phyloP scores from a whole-genome alignment of 345 rosid species.

The Gossypium sturtianum region DNA sequence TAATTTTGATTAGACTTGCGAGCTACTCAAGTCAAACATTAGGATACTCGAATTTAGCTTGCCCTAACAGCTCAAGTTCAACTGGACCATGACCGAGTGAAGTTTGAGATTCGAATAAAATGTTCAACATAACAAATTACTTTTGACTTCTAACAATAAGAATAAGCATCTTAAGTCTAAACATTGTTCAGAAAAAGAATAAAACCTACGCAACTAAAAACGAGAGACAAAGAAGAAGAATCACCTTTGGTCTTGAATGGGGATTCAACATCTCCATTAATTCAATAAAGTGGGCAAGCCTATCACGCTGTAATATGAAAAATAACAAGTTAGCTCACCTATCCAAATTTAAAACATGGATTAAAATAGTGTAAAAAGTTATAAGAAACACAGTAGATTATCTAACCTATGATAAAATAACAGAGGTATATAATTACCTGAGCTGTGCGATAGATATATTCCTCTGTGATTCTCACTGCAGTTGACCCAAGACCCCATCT shows the following conservation, averaged over 20 bases:
- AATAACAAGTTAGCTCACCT: constrained; percentile 19
- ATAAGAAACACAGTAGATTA: background rate
- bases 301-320: constrained; percentile 47
- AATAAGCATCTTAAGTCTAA: background rate
- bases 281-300: constrained; percentile 80
- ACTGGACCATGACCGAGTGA: background rate
- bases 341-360: background rate
- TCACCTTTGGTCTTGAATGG: constrained; percentile 71
- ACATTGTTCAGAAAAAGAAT: background rate
- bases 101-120: background rate
- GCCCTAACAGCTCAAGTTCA: background rate
- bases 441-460: constrained; percentile 66
- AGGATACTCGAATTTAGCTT: background rate
- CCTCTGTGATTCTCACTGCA: constrained; percentile 82
- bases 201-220: background rate
- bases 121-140: background rate
- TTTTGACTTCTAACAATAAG: background rate
- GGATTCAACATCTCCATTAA: constrained; percentile 94
- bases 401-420: background rate
- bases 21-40: background rate
- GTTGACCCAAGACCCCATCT: constrained; percentile 98
- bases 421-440: constrained; percentile 44
- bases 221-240: background rate
- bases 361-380: background rate
- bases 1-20: too few relatives aligned